These are phyloP conservation scores for Schoenoplectus tabernaemontani DNA, from an alignment of 202 grass and related monocot species.

Conservation along the genomic window DNA sequence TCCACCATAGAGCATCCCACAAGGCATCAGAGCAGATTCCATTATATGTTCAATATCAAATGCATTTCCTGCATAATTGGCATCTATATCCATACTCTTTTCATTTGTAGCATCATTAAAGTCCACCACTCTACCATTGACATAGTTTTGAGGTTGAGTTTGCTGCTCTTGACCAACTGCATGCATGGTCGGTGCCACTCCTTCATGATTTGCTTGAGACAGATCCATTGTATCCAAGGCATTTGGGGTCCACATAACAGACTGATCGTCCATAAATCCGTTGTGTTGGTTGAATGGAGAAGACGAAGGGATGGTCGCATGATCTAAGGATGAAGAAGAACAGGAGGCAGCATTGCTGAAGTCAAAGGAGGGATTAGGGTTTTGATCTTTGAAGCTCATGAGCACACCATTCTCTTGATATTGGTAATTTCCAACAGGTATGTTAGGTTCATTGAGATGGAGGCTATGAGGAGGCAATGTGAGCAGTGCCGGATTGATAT, in stretches of 20 bases:
- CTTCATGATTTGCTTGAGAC: constrained; percentile 12
- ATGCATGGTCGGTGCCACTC: constrained; percentile 7
- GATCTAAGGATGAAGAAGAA: constrained; percentile 60
- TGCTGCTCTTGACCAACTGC: constrained; percentile 23
- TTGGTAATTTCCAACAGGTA: constrained; percentile 34
- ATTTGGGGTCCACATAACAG: constrained; percentile 47
- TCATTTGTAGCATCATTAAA: constrained; percentile 27
- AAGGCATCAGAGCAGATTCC: constrained; percentile 66
- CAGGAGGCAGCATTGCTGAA: constrained; percentile 58
- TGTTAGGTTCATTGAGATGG: constrained; percentile 2
- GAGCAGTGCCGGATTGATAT: constrained; percentile 33
- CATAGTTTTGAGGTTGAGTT: constrained; percentile 21
- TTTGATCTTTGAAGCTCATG: constrained; percentile 81
- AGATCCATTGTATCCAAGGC: constrained; percentile 1
- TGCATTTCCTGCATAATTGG: constrained; percentile 22
- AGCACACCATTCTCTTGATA: constrained; percentile 46
- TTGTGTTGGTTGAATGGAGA: constrained; percentile 38
- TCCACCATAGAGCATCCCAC: constrained; percentile 22
- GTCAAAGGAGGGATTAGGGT: constrained; percentile 53
- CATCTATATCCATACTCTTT: constrained; percentile 56
- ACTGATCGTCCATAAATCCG: constrained; percentile 46
- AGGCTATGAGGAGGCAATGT: constrained; percentile 21
- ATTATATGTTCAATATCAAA: constrained; percentile 88
- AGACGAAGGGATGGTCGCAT: constrained; percentile 33
- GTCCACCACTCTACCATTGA: constrained; percentile 2